These are phyloP conservation scores for Trypanosoma conorhini DNA, from an alignment of 208 protist species.

Conservation along the genomic window DNA sequence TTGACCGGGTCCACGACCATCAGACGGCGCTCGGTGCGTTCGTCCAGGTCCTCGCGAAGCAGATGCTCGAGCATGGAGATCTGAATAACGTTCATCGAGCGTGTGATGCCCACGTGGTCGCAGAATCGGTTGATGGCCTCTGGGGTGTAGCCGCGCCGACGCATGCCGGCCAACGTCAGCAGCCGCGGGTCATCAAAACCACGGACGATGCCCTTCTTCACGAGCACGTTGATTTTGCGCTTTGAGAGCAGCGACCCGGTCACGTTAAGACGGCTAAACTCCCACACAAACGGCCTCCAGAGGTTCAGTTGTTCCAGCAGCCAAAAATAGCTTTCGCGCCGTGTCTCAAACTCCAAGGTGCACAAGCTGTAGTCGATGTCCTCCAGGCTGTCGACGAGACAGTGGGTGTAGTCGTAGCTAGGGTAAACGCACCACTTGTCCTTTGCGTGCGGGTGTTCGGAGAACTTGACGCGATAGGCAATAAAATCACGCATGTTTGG, in stretches of 20 bases:
- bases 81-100: conserved; percentile 93
- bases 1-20: conserved; percentile 97
- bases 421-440: conserved; percentile 99
- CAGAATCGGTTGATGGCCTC: conserved; percentile 98
- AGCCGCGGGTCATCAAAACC: conserved; percentile 99
- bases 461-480: conserved; percentile 99
- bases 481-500: conserved; percentile 99
- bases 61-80: conserved; percentile 95
- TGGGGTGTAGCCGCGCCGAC: conserved; percentile 97
- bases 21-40: conserved; percentile 78
- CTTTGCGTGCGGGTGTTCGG: conserved; percentile 92
- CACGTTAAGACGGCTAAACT: conserved; percentile 98
- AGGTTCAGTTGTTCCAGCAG: conserved; percentile 88
- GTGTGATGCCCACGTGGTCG: conserved; percentile 94
- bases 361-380: conserved; percentile 99
- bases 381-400: conserved; percentile 99
- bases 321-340: conserved; percentile 98
- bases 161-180: conserved; percentile 96
- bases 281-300: conserved; percentile 96
- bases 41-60: conserved; percentile 95
- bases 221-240: conserved; percentile 97
- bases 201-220: conserved; percentile 93
- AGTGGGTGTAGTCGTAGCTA: conserved; percentile 99
- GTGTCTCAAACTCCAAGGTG: conserved; percentile 99
- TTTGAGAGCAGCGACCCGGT: conserved; percentile 98